Evolutionary conservation across 176 grass and related monocot species (phyloP).

Genomic region (Phoenix roebelenii): DNA sequence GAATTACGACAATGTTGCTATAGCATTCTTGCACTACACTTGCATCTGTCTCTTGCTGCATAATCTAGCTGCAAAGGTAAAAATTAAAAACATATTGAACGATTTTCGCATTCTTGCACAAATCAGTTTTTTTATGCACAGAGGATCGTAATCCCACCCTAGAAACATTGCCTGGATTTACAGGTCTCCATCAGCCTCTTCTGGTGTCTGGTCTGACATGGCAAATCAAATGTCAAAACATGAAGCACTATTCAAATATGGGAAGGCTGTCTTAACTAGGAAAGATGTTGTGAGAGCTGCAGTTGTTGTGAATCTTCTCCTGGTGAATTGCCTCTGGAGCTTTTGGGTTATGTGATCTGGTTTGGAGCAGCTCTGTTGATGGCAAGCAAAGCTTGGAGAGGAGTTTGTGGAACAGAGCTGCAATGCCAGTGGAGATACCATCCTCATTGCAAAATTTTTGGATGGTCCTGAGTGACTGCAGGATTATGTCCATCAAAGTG

Average conservation of each 20-base stretch:
- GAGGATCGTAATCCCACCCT: constrained; percentile 22
- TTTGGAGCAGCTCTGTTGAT: constrained; percentile 13
- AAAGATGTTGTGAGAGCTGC: constrained; percentile 15
- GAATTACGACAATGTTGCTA: constrained; percentile 34
- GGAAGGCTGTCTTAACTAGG: constrained; percentile 26
- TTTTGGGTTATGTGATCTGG: not conserved
- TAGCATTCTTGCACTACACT: constrained; percentile 40
- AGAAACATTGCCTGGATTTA: constrained; percentile 46
- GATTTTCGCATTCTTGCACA: too few relatives aligned
- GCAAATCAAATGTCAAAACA: constrained; percentile 44
- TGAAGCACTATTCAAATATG: constrained; percentile 13
- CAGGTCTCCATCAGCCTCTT: constrained; percentile 58
- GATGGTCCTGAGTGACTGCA: too few relatives aligned
- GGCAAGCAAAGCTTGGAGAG: constrained; percentile 6
- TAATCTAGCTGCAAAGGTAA: constrained; percentile 43
- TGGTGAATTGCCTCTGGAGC: constrained; percentile 8
- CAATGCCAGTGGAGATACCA: constrained; percentile 23
- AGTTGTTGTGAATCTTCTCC: constrained; percentile 32
- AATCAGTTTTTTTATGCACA: not conserved
- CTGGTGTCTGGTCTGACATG: constrained; percentile 41
- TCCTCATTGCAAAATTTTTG: too few relatives aligned
- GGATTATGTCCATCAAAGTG: too few relatives aligned
- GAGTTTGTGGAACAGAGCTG: constrained; percentile 22
- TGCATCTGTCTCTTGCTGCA: constrained; percentile 48
- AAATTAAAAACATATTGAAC: too few relatives aligned